Base-by-base conservation (phyloP, 78 protist genomes). In the Cavenderia fasciculata region DNA sequence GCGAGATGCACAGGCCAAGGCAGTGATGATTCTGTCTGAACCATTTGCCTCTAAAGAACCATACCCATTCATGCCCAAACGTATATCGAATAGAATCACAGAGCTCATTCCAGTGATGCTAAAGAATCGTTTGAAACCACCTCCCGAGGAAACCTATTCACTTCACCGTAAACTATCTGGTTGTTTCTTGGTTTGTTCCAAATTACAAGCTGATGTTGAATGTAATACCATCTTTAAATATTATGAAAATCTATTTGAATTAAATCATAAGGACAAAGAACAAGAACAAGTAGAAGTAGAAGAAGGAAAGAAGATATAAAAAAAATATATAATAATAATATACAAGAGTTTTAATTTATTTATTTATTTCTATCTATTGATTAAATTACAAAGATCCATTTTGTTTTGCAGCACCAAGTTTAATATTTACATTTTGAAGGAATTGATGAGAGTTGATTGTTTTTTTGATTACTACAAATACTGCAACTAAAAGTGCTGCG, bases 91-190 rank as follows among this genome's bases (percentile, higher is more conserved):
- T 56, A 62, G 94, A n/a, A 51, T 96, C 41, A 5, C 57, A 18
- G n/a, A 36, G 51, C 25, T 94, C 23, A 85, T 96, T 14, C 94
- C 94, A 16, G 73, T 47, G 25, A 96, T 96, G 98, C 59, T 96
- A 43, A 52, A 85, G 44, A 63, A 86, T 46, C 92, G 97, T 18
- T 73, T 95, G 94, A 93, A 74, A 11, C 95, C 97, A 51, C 97
- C 96, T 11, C 96, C 96, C 27, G 63, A 66, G 25, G 97, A 95
- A 56, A 74, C 94, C 29, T 96, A 97, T 73, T 94, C 98, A n/a
- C 78, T 97, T 16, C 98, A 97, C 56, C 78, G 98, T 19, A 94
- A 95, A 85, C 85, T 97, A 43, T 51, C 95, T 46, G 98, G 98
- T 31, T 69, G 95, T 46, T 94, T 94, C 85, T 59, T 95, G 34